Conservation (phyloP, 441 rosid genomes). For the Populus hybrid region DNA sequence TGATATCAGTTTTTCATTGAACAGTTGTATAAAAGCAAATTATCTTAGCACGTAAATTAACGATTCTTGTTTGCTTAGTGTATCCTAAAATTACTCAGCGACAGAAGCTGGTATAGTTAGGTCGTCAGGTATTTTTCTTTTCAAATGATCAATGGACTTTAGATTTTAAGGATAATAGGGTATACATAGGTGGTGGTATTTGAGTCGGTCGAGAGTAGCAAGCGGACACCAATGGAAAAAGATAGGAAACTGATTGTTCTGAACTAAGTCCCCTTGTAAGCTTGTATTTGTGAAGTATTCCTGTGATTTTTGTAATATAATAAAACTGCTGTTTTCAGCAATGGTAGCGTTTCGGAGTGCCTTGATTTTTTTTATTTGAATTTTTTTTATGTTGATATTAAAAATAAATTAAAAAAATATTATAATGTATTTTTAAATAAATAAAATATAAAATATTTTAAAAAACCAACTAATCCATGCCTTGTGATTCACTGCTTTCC, state of each 20-base stretch:
- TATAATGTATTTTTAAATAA: no score
- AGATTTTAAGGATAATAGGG: background rate
- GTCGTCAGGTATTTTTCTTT: background rate
- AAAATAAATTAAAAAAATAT: no score
- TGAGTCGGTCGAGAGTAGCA: background rate
- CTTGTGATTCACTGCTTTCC: no score
- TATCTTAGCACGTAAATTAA: background rate
- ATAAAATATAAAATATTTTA: no score
- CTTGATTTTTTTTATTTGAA: no score
- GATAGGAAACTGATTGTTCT: background rate
- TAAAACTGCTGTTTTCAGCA: background rate
- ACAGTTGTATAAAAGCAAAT: background rate
- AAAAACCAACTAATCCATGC: no score
- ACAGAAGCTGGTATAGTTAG: background rate
- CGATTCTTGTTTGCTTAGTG: background rate
- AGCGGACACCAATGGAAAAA: background rate
- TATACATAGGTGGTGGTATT: background rate
- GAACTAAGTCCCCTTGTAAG: background rate
- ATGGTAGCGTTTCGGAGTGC: no score
- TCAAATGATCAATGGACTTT: conserved; percentile 1
- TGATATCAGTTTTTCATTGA: background rate
- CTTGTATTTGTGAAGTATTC: background rate
- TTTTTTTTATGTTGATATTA: no score
- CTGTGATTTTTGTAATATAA: background rate
- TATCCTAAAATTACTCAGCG: background rate